phyloP scores from a whole-genome alignment of 306 rosid species.

The Rosa persica region DNA sequence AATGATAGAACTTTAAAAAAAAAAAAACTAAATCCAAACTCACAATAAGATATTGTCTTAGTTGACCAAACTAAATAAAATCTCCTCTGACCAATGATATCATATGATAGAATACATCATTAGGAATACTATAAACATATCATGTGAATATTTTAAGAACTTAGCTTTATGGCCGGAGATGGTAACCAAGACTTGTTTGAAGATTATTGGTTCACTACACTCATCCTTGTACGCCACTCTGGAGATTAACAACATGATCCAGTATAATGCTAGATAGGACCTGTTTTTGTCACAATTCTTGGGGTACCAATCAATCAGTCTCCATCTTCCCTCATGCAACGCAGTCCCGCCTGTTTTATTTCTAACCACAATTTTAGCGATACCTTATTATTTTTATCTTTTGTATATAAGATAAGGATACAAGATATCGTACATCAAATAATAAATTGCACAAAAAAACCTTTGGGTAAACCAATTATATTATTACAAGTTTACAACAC shows the following conservation, averaged over 20 bases:
- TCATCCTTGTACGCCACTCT: background rate
- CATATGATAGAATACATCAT: no score
- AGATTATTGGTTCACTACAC: background rate
- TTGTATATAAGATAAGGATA: background rate
- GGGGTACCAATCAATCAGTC: background rate
- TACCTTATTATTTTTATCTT: background rate
- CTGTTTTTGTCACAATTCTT: background rate
- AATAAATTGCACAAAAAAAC: no score
- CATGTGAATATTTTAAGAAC: background rate
- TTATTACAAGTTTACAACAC: background rate
- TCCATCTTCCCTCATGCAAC: background rate
- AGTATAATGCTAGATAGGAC: background rate
- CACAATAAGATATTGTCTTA: no score
- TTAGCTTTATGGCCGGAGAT: background rate
- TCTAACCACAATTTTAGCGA: background rate
- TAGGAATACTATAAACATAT: background rate
- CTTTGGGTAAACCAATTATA: no score
- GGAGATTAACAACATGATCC: background rate
- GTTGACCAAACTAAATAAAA: no score
- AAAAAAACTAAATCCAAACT: no score
- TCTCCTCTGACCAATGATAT: no score
- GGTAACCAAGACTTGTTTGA: background rate
- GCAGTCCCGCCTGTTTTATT: background rate
- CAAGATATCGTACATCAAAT: no score
- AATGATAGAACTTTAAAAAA: no score